Base-by-base conservation (phyloP, 345 rosid genomes). In the Sapria himalayana region DNA sequence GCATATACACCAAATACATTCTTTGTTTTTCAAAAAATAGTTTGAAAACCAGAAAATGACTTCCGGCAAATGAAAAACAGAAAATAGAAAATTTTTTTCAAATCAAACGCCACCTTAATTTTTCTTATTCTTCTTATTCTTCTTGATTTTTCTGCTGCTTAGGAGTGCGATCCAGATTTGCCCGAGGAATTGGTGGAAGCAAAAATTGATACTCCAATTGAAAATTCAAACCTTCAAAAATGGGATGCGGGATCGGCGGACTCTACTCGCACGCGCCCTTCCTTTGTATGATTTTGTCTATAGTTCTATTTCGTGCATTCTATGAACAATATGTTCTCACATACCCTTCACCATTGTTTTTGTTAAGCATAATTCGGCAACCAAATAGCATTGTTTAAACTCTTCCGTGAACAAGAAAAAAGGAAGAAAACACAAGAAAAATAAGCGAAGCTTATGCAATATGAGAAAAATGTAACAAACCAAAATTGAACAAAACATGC, bases 181-280 rank as follows among this genome's bases (percentile, higher is more conserved):
- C 99, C 99, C 25, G 95, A 95, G 29, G 99, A 91, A 67, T 70
- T 91, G 55, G 99, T 85, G 46, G 99, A 93, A 50, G 99, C 95
- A 20, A 56, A 92, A 24, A 92, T 93, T 61, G 95, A 70, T 57
- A 55, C 46, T 61, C 46, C 71, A 45, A 65, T 56, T 64, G 89
- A 55, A 36, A 63, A 53, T 70, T 55, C 65, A 43, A 72, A 58
- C 66, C 25, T 65, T 49, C 72, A 60, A 48, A 82, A 71, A 67
- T 52, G 46, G 41, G 86, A 77, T 42, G 63, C 43, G 38, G 73
- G 67, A 43, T 85, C 65, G 60, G 65, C 46, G 57, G 93, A 73
- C 48, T 51, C 65, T 56, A 58, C 73, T 48, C 78, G 76, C 17
- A 54, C 50, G 52, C 92, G 99, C 51, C 79, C 86, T 22, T 65